A percentile compares a stretch with the other conserved stretches of the same genome.
Conservation (phyloP, 208 protist species). For the Leishmania gerbilli region DNA sequence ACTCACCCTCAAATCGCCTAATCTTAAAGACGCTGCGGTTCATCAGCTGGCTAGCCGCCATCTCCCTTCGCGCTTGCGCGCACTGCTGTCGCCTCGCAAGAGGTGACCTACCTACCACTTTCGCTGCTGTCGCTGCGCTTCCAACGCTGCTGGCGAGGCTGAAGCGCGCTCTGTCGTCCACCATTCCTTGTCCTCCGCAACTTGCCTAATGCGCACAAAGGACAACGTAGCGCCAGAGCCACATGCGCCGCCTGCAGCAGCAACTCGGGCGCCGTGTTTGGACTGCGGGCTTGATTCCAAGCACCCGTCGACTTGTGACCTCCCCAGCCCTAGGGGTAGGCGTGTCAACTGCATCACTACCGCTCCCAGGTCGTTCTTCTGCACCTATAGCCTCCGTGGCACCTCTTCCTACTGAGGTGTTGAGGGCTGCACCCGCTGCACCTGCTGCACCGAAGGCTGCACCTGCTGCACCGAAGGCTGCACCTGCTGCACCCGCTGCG, state of each 20-base stretch:
- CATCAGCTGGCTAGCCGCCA: not conserved
- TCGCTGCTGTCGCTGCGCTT: not conserved
- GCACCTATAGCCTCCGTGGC: not conserved
- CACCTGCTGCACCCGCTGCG: slow-evolving; percentile 6
- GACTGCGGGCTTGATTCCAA: not conserved
- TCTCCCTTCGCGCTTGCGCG: not conserved
- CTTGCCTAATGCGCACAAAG: not conserved
- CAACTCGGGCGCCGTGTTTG: not conserved
- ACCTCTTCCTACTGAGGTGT: not conserved
- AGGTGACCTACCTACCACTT: not conserved
- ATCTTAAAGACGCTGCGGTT: not conserved
- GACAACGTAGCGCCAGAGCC: not conserved
- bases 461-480: not conserved
- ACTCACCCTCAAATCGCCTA: not conserved
- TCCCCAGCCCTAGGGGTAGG: not conserved
- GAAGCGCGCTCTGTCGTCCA: not conserved
- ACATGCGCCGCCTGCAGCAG: slow-evolving; percentile 9
- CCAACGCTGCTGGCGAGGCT: not conserved
- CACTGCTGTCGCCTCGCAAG: not conserved
- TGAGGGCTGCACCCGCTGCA: slow-evolving; percentile 6
- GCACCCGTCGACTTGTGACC: not conserved
- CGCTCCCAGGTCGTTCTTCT: not conserved
- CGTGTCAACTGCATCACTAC: not conserved
- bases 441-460: not conserved
- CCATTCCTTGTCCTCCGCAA: too few relatives aligned